Evolutionary conservation across 2,329 filamentous ascomycete genomes (phyloP), one percentile per base, ranked within the genome.

Genomic region (Monosporascus sp.): DNA sequence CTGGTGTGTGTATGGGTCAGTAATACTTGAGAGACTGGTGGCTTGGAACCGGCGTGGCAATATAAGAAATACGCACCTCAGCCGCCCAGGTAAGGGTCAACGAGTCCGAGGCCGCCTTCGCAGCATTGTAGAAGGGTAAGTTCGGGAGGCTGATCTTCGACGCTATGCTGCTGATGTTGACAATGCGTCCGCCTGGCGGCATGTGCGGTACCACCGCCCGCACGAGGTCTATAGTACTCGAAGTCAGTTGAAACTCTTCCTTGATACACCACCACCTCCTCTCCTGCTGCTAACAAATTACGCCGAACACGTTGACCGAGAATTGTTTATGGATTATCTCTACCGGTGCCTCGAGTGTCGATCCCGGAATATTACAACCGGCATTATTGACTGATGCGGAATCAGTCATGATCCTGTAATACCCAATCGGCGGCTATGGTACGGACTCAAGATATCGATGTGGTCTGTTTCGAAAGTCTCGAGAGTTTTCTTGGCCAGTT

Each of bases 381-480:
- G 61, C 64, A 48, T 65, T 65, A 38, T 65, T 66, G 48, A 65
- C 63, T 66, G 20, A 17, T 2, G 27, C 49, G 14, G 24, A 5
- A 25, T 14, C 42, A 46, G 8, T 22, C 18, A 22, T 6, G 17
- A 41, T 20, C 38, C 14, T 1, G 31, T 34, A 34, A 34, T 34
- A 46, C 22, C 11, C 24, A n/a, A 27, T n/a, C 11, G n/a, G 6
- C 3, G 15, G 22, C 11, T 11, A 24, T 31, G 18, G n/a, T 14
- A 42, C 61, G 45, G 57, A 73, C 73, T 67, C 0, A 76, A 55
- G 31, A 76, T 75, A 44, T 76, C 72, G 44, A 76, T 68, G 14
- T 68, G 64, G 38, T 73, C 65, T 0, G 61, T 62, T 3, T 53
- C 49, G 44, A 75, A 69, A 0, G 57, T 63, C 34, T 66, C 54